Conservation (phyloP, 1,284 basidiomycete species). For the Pseudomicrostroma phylloplanum region DNA sequence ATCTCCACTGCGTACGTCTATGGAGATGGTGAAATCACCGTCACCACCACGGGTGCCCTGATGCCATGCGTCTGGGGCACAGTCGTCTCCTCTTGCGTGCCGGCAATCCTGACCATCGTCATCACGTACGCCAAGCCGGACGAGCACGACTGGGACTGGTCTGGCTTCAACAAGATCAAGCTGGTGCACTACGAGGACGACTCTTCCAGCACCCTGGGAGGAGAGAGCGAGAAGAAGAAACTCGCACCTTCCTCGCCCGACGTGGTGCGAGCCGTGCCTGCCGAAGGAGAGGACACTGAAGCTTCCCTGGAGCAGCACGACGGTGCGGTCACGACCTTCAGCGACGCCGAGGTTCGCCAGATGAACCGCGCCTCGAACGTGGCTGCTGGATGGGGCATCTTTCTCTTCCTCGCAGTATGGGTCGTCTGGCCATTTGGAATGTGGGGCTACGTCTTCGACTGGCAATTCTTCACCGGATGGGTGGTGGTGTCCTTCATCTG, state of each 20-base stretch:
- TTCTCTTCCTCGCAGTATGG: conserved; percentile 18
- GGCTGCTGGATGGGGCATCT: conserved; percentile 8
- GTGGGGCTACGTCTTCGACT: conserved; percentile 22
- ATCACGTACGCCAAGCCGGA: conserved; percentile 14
- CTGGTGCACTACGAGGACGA: conserved; percentile 22
- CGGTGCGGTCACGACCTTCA: conserved; percentile 8
- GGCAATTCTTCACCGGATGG: conserved; percentile 24
- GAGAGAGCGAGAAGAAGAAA: conserved; percentile 2
- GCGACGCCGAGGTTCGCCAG: conserved; percentile 9
- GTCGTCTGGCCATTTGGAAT: conserved; percentile 19
- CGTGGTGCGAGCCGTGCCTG: neutral
- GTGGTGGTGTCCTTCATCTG: conserved; percentile 21
- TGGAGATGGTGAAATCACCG: conserved; percentile 18
- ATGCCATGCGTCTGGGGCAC: conserved; percentile 42
- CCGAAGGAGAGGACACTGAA: neutral
- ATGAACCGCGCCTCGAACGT: conserved; percentile 11
- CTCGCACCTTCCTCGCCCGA: neutral
- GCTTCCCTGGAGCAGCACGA: conserved; percentile 4
- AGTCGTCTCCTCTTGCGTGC: conserved; percentile 28
- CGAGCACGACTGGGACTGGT: conserved; percentile 17
- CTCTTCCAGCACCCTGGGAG: neutral
- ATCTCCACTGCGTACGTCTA: conserved; percentile 16
- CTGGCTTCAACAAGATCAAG: conserved; percentile 30
- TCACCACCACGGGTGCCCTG: conserved; percentile 23
- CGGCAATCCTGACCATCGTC: conserved; percentile 20